Evolutionary conservation across 176 grass and related monocot genomes (phyloP), one percentile per base, ranked within the genome.

Genomic region (Oryza australiensis): DNA sequence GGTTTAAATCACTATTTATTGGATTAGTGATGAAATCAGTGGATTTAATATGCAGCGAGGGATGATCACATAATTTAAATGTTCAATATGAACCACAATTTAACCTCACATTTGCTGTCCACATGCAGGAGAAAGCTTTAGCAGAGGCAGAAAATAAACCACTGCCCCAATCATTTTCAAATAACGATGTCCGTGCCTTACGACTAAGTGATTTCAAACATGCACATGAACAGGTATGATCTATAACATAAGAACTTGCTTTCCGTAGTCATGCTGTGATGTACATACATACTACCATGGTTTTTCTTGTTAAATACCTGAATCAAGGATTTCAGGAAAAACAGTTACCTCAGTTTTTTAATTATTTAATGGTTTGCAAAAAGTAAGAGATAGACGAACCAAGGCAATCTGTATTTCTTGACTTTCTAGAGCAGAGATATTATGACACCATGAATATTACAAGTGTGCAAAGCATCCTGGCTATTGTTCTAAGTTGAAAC

Each of bases 201-300:
- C 88, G 76, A 78, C 64, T 87, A 84, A 80, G 87, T 74, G 96
- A 98, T 83, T 95, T 98, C 68, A 88, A 69, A 83, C 85, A 84
- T 83, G 93, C 96, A 10, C 96, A 98, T 74, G 96, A 98, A 76
- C 96, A 98, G 96, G 96, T 93, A 83, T 75, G 28, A 9, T 37
- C 10, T 24, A 18, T 67, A 27, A 18, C 60, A 5, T 48, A 76
- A 38, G 7, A 60, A 34, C 22, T 62, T 72, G 34, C 20, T 72
- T 8, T 76, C 3, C 7, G 26, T 68, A 74, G 45, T 32, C 9
- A 45, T 75, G 26, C 5, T 66, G 68, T 40, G 29, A 74, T 24
- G 53, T 32, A 45, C 63, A 20, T 26, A 66, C 64, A 30, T 48
- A 55, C 8, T 38, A 35, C 14, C 24, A 22, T 37, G 20, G 18